Evolutionary conservation across 1,284 basidiomycete species (phyloP), one percentile per base, ranked within the genome.

Genomic region (Jaminaea rosea): DNA sequence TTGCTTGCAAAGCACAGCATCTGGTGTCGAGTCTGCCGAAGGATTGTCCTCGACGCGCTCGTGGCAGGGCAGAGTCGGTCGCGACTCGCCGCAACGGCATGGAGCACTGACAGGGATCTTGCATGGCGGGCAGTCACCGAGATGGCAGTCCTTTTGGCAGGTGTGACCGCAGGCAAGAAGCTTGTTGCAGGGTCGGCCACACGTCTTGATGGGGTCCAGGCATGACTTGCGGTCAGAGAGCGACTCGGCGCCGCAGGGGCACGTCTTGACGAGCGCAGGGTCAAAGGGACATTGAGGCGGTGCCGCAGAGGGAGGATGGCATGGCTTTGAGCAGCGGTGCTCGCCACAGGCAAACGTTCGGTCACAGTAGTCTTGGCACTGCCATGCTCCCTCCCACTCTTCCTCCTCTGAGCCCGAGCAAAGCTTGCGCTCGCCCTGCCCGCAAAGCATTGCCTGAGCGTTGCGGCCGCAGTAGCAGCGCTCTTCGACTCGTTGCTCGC

Each of bases 71-170:
- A 60, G 53, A 10, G 57, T 66, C 45, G 63, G 59, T 52, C 66
- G 69, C 24, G 59, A 60, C 42, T 67, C 65, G 31, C 69, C 69
- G 44, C 71, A 73, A 17, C 71, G 66, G 44, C 71, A 73, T 7
- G 70, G 70, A n/a, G 63, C 63, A 47, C 60, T 53, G 13, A 68
- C 60, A 3, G 54, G 52, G 15, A 59, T 59, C 10, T 44, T 39
- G 42, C 71, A 73, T 11, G 68, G 67, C 19, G 71, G 67, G 45
- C 71, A 73, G 1, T 52, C 39, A 4, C 69, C 69, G 6, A 56
- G 44, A 41, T 73, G 71, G 39, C 71, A 73, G 5, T 41, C n/a
- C 7, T 51, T 26, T 1, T 53, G 51, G 46, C 68, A 71, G 6
- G 52, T 46, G 39, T 73, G 71, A 29, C 64, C 70, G 46, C 71